Percentiles rank a stretch among this genome's conserved stretches.
These are phyloP conservation scores for Podila epicladia DNA, from an alignment of 192 early-diverging fungal species.

Conservation along the genomic window DNA sequence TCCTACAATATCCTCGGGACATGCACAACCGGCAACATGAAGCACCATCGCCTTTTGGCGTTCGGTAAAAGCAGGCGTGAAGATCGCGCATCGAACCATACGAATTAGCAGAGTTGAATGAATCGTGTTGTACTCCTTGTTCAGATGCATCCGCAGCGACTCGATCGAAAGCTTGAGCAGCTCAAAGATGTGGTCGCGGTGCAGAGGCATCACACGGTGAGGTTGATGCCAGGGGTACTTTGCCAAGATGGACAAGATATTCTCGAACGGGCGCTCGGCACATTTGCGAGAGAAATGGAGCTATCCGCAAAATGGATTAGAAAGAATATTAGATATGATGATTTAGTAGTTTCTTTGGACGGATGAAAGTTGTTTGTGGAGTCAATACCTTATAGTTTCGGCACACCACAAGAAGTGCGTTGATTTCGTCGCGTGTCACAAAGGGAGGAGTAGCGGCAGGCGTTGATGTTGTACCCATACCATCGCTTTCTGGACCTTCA, in stretches of 20 bases:
- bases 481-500: not conserved
- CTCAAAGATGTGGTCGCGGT: constrained; percentile 77
- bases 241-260: constrained; percentile 73
- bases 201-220: constrained; percentile 65
- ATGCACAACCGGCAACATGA: constrained; percentile 36
- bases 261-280: constrained; percentile 80
- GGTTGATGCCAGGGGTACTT: constrained; percentile 83
- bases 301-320: constrained; percentile 29
- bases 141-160: constrained; percentile 66
- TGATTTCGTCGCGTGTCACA: constrained; percentile 78
- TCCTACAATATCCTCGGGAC: constrained; percentile 51
- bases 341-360: too few relatives aligned
- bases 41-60: constrained; percentile 75
- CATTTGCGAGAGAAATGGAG: constrained; percentile 80
- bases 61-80: constrained; percentile 79
- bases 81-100: constrained; percentile 70
- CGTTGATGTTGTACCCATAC: not conserved
- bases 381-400: constrained; percentile 77
- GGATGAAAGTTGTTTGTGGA: not conserved
- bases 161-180: constrained; percentile 64
- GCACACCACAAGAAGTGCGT: constrained; percentile 71
- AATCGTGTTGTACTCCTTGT: constrained; percentile 67
- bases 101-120: constrained; percentile 61
- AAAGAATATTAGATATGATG: not conserved
- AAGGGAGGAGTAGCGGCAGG: constrained; percentile 37